A percentile compares a stretch with the other conserved stretches of the same genome.
phyloP scores from a whole-genome alignment of 306 rosid species.

The Sophora flavescens region DNA sequence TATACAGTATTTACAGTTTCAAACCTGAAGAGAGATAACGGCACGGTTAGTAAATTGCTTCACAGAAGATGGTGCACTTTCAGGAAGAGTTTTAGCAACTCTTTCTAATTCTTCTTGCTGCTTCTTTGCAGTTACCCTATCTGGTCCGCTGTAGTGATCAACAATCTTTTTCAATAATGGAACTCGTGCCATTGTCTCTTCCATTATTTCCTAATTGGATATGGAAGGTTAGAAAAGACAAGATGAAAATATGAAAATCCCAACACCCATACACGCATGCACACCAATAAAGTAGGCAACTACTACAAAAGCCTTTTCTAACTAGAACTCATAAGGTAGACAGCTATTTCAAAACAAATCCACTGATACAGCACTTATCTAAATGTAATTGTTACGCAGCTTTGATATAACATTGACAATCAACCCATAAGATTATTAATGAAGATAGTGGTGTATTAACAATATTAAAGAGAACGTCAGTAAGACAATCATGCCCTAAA shows the following conservation, averaged over 20 bases:
- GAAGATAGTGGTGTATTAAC: slow-evolving; percentile 23
- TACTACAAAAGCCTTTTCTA: background rate
- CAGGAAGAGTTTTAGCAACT: slow-evolving; percentile 84
- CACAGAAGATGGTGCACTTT: slow-evolving; percentile 75
- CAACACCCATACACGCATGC: background rate
- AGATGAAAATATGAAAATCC: background rate
- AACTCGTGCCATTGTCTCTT: slow-evolving; percentile 80
- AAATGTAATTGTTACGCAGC: slow-evolving; percentile 35
- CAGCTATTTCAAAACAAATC: slow-evolving; percentile 24
- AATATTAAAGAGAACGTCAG: background rate
- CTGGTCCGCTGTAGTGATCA: slow-evolving; percentile 87
- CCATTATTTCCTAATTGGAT: slow-evolving; percentile 68
- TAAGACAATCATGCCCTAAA: slow-evolving; percentile 1
- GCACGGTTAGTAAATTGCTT: slow-evolving; percentile 80
- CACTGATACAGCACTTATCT: slow-evolving; percentile 5
- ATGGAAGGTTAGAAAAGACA: slow-evolving; percentile 42
- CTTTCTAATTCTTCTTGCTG: slow-evolving; percentile 84
- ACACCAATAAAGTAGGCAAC: background rate
- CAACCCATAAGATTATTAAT: slow-evolving; percentile 35
- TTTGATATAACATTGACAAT: slow-evolving; percentile 20
- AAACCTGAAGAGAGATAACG: slow-evolving; percentile 90
- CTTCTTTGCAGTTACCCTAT: slow-evolving; percentile 87
- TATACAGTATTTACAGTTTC: slow-evolving; percentile 43
- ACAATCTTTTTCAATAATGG: slow-evolving; percentile 87
- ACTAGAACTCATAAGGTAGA: slow-evolving; percentile 2